Conservation (phyloP, 371 early-diverging fungal genomes). For the Mortierella sp. region DNA sequence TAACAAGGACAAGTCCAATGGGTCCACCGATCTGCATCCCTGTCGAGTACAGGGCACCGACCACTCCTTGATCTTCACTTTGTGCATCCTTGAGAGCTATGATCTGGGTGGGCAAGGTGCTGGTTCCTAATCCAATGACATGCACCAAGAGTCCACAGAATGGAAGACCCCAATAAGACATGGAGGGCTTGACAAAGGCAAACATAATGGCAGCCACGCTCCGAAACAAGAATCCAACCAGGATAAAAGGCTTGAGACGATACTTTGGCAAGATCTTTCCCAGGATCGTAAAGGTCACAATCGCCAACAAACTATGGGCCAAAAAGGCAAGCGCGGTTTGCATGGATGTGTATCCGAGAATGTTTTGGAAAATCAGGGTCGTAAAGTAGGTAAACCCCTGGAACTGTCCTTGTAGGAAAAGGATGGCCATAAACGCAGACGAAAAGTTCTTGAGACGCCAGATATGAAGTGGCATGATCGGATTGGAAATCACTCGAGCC, state of each 20-base stretch:
- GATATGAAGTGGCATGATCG: constrained; percentile 39
- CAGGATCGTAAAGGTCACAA: constrained; percentile 20
- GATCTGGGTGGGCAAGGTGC: constrained; percentile 37
- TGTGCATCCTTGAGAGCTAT: constrained; percentile 35
- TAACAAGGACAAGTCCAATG: constrained; percentile 36
- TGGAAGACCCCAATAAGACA: constrained; percentile 45
- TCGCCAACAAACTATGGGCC: constrained; percentile 27
- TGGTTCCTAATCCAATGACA: constrained; percentile 32
- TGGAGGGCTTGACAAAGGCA: constrained; percentile 19
- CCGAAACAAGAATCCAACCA: constrained; percentile 26
- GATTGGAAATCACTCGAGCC: constrained; percentile 10
- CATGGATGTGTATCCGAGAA: constrained; percentile 35
- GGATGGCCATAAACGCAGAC: constrained; percentile 24
- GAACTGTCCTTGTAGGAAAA: constrained; percentile 38
- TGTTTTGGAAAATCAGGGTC: constrained; percentile 39
- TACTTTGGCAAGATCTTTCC: constrained; percentile 32
- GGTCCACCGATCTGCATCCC: constrained; percentile 39
- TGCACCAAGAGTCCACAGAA: constrained; percentile 33
- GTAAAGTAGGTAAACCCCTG: constrained; percentile 31
- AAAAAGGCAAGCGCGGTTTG: constrained; percentile 36
- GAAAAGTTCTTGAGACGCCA: constrained; percentile 35
- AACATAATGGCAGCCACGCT: constrained; percentile 33
- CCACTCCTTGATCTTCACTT: constrained; percentile 46
- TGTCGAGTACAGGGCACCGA: constrained; percentile 39
- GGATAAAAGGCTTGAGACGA: constrained; percentile 34